These are phyloP conservation scores for Zoysia pacifica DNA, from an alignment of 176 grass and related monocot species.

Conservation along the genomic window DNA sequence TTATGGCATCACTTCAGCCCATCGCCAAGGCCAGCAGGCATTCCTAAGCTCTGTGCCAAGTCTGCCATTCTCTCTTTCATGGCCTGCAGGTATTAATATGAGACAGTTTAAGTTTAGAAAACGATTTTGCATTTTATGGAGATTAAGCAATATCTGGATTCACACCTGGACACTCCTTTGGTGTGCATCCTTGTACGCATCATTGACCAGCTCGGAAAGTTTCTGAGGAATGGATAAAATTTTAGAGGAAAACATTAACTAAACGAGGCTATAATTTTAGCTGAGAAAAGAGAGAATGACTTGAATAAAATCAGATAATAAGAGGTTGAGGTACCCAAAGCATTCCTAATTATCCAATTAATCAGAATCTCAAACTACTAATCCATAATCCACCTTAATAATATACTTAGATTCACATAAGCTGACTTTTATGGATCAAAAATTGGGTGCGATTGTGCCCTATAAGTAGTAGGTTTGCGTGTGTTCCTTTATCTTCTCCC, in stretches of 20 bases:
- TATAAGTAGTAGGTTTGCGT: not conserved
- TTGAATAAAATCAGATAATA: not conserved
- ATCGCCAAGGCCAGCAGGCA: slow-evolving; percentile 74
- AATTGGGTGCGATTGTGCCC: not conserved
- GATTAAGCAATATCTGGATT: not conserved
- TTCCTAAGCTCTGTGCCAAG: slow-evolving; percentile 91
- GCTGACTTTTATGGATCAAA: not conserved
- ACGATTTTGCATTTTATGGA: not conserved
- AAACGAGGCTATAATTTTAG: not conserved
- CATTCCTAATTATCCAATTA: slow-evolving; percentile 4
- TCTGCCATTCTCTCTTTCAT: slow-evolving; percentile 99
- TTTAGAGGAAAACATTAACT: not conserved
- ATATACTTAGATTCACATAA: not conserved
- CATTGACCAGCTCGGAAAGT: slow-evolving; percentile 83
- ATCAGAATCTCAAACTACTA: too few species aligned
- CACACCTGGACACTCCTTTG: slow-evolving; percentile 79
- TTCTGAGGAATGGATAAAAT: slow-evolving; percentile 52
- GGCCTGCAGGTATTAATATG: slow-evolving; percentile 48
- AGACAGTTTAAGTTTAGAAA: slow-evolving; percentile 8
- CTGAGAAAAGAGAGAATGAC: not conserved
- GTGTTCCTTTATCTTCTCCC: not conserved
- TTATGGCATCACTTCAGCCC: slow-evolving; percentile 52
- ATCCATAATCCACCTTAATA: not conserved
- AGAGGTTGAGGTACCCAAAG: not conserved
- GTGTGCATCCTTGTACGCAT: slow-evolving; percentile 94